phyloP scores from a whole-genome alignment of 2,329 filamentous ascomycete genomes.

The Aspergillus glaucus region DNA sequence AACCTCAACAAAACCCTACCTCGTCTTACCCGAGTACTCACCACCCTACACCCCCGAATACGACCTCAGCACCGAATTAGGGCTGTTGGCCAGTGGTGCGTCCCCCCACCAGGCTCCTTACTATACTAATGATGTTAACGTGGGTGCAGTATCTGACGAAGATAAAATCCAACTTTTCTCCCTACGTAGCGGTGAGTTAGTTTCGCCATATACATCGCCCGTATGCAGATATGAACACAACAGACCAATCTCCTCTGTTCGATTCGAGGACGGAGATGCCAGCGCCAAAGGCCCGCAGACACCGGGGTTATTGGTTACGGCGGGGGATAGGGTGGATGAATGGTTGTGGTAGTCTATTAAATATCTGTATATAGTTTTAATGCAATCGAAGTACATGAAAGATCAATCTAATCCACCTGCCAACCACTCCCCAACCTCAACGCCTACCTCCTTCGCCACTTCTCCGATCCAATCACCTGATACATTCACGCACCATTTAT shows the following conservation, averaged over 20 bases:
- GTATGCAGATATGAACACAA: conserved; percentile 20
- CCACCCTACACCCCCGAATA: conserved; percentile 24
- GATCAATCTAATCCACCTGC: conserved; percentile 32
- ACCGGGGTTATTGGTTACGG: conserved; percentile 30
- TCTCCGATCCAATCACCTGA: conserved; percentile 42
- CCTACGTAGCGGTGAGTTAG: conserved; percentile 28
- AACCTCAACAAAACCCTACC: conserved; percentile 28
- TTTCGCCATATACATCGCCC: conserved; percentile 18
- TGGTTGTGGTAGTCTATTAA: conserved; percentile 28
- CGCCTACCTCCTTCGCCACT: conserved; percentile 38
- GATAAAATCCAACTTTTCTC: conserved; percentile 33
- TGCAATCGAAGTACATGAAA: neutral
- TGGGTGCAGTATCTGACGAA: conserved; percentile 25
- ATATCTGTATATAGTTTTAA: neutral
- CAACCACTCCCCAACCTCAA: conserved; percentile 42
- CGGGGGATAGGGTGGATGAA: conserved; percentile 28
- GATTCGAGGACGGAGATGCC: conserved; percentile 26
- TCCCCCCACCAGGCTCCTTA: neutral
- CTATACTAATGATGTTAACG: neutral
- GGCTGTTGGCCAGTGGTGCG: conserved; percentile 33
- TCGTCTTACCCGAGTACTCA: conserved; percentile 29
- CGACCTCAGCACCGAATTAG: conserved; percentile 32
- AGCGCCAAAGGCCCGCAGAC: conserved; percentile 20
- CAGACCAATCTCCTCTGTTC: conserved; percentile 21
- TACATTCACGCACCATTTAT: conserved; percentile 45